Percentiles rank a stretch among this genome's conserved stretches.
Conservation (phyloP, 768 basidiomycete species). For the Suillus ampliporus region DNA sequence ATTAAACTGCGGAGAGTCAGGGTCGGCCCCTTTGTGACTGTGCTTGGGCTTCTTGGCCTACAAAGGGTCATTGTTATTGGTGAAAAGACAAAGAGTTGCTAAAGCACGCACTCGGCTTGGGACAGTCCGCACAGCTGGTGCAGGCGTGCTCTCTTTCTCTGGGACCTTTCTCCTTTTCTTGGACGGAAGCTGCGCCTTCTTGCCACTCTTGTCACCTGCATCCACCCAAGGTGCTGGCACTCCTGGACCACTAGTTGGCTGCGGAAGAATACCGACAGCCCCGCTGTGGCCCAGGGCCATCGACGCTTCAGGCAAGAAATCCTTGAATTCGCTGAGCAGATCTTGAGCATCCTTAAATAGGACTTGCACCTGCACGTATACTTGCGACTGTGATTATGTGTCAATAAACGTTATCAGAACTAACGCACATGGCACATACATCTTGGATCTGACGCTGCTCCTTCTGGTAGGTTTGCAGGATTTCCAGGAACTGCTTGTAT, state of each 20-base stretch:
- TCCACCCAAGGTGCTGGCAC: slow-evolving; percentile 49
- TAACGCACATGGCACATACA: slow-evolving; percentile 49
- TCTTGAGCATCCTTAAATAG: slow-evolving; percentile 86
- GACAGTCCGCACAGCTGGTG: slow-evolving; percentile 54
- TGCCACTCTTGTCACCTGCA: slow-evolving; percentile 43
- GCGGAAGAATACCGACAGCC: slow-evolving; percentile 56
- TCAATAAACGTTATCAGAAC: slow-evolving; percentile 14
- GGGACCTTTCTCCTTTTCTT: slow-evolving; percentile 66
- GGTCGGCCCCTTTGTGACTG: slow-evolving; percentile 63
- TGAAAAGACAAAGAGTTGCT: slow-evolving; percentile 4
- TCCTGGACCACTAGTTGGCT: slow-evolving; percentile 45
- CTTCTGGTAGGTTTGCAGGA: slow-evolving; percentile 86
- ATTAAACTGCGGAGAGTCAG: slow-evolving; percentile 50
- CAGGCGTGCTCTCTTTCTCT: slow-evolving; percentile 74
- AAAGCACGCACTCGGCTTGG: slow-evolving; percentile 51
- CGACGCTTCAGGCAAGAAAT: slow-evolving; percentile 74
- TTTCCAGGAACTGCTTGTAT: slow-evolving; percentile 89
- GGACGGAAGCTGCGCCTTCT: slow-evolving; percentile 47
- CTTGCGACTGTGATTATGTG: slow-evolving; percentile 57
- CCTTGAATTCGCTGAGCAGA: slow-evolving; percentile 79
- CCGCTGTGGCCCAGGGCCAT: slow-evolving; percentile 48
- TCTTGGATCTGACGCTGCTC: slow-evolving; percentile 77
- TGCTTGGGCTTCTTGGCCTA: slow-evolving; percentile 71
- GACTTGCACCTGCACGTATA: slow-evolving; percentile 79
- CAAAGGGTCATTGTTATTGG: slow-evolving; percentile 16